Evolutionary conservation across 140 eudicot species (phyloP).

Genomic region (Senecio squalidus): DNA sequence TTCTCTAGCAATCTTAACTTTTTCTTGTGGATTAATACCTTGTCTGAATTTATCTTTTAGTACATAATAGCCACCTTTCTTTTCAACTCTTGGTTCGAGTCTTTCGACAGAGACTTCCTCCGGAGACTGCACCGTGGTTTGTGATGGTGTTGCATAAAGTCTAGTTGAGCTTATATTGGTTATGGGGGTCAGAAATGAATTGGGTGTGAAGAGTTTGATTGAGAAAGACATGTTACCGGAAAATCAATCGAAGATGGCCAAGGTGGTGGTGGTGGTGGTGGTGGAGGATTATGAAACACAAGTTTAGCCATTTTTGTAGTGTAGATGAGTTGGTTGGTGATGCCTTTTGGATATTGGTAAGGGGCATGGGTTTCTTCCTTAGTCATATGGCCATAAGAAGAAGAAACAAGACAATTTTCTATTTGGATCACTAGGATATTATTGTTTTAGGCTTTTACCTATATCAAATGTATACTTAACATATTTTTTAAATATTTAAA

Average conservation of each 20-base stretch:
- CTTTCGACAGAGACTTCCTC: slow-evolving; percentile 29
- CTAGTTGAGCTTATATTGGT: slow-evolving; percentile 24
- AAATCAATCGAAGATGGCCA: background rate
- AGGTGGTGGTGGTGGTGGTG: slow-evolving; percentile 22
- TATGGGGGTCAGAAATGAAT: slow-evolving; percentile 41
- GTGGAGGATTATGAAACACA: too few relatives aligned
- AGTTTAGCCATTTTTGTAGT: slow-evolving; percentile 54
- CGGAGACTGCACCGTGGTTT: slow-evolving; percentile 39
- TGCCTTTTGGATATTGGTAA: slow-evolving; percentile 55
- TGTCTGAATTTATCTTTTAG: slow-evolving; percentile 78
- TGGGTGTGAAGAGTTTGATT: slow-evolving; percentile 52
- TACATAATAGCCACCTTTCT: slow-evolving; percentile 60
- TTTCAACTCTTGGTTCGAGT: slow-evolving; percentile 87
- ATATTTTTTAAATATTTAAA: too few relatives aligned
- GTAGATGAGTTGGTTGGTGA: slow-evolving; percentile 12
- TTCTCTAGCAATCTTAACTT: slow-evolving; percentile 72
- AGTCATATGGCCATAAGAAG: slow-evolving; percentile 20
- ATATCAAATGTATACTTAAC: too few relatives aligned
- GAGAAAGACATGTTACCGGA: slow-evolving; percentile 47
- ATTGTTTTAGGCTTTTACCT: too few relatives aligned
- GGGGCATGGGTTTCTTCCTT: slow-evolving; percentile 28
- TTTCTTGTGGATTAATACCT: slow-evolving; percentile 88
- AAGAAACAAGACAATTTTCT: slow-evolving; percentile 21
- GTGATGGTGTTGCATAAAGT: slow-evolving; percentile 42
- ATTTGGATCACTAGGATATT: background rate